Conservation (phyloP, 768 basidiomycete genomes). For the Crucibulum laeve region DNA sequence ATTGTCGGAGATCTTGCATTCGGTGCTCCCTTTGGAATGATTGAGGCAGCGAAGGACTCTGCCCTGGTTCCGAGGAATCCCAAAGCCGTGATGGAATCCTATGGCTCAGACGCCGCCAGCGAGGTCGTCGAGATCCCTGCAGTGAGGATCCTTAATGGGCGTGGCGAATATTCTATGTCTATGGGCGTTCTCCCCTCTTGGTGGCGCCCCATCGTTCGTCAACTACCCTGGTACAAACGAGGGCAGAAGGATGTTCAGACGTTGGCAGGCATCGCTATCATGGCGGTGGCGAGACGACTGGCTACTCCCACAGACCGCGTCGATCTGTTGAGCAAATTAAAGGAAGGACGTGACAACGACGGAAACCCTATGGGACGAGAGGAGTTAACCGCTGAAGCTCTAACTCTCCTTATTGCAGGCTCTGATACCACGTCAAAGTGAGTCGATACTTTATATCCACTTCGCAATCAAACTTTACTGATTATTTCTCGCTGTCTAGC, state of each 20-base stretch:
- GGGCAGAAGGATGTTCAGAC: slow-evolving; percentile 65
- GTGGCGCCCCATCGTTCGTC: slow-evolving; percentile 62
- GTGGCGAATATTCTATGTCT: slow-evolving; percentile 83
- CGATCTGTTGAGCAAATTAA: slow-evolving; percentile 80
- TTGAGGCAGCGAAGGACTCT: slow-evolving; percentile 65
- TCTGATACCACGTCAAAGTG: slow-evolving; percentile 94
- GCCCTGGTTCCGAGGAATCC: slow-evolving; percentile 64
- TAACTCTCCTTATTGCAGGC: slow-evolving; percentile 84
- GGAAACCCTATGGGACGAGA: slow-evolving; percentile 77
- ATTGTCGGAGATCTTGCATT: slow-evolving; percentile 88
- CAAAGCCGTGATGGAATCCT: slow-evolving; percentile 48
- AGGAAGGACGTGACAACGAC: slow-evolving; percentile 70
- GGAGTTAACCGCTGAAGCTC: slow-evolving; percentile 86
- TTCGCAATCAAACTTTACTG: slow-evolving; percentile 1
- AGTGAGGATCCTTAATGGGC: slow-evolving; percentile 80
- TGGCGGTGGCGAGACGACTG: slow-evolving; percentile 76
- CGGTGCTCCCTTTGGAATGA: slow-evolving; percentile 88
- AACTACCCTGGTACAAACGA: slow-evolving; percentile 72
- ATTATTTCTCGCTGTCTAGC: slow-evolving; percentile 31
- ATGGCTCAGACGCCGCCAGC: slow-evolving; percentile 33
- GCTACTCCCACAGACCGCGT: slow-evolving; percentile 65
- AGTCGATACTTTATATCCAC: slow-evolving; percentile 13
- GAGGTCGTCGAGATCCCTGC: slow-evolving; percentile 69
- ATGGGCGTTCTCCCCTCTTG: slow-evolving; percentile 74
- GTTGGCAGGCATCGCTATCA: slow-evolving; percentile 75